phyloP scores from a whole-genome alignment of 371 early-diverging fungal species.

The Encephalitozoon intestinalis region DNA sequence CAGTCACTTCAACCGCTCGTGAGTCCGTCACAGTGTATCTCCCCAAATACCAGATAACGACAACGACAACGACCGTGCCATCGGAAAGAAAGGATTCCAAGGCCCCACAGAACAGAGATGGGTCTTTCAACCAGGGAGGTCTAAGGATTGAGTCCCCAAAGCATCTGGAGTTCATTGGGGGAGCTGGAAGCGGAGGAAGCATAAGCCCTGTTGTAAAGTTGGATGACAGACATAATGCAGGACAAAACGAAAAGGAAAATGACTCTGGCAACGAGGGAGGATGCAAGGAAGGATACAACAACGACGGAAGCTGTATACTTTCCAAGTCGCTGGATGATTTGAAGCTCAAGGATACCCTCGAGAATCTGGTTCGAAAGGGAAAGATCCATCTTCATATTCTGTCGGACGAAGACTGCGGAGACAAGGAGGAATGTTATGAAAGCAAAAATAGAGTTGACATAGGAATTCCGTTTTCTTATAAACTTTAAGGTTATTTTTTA shows the following conservation, averaged over 20 bases:
- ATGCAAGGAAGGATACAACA: neutral
- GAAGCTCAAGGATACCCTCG: neutral
- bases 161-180: neutral
- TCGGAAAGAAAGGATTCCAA: neutral
- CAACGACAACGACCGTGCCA: neutral
- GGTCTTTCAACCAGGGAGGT: neutral
- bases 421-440: neutral
- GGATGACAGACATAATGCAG: neutral
- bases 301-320: neutral
- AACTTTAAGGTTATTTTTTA: neutral
- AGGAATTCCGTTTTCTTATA: constrained; percentile 4
- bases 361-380: neutral
- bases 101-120: neutral
- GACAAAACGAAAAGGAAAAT: neutral
- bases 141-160: neutral
- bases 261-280: neutral
- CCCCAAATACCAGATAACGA: neutral
- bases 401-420: neutral
- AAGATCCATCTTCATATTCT: constrained; percentile 1
- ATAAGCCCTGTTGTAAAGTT: neutral
- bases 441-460: neutral
- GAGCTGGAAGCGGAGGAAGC: too few relatives aligned
- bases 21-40: neutral
- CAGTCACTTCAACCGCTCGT: neutral
- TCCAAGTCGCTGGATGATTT: neutral